A percentile compares a stretch with the other conserved stretches of the same genome.
phyloP scores from a whole-genome alignment of 768 basidiomycete species.

The Mrakia frigida region DNA sequence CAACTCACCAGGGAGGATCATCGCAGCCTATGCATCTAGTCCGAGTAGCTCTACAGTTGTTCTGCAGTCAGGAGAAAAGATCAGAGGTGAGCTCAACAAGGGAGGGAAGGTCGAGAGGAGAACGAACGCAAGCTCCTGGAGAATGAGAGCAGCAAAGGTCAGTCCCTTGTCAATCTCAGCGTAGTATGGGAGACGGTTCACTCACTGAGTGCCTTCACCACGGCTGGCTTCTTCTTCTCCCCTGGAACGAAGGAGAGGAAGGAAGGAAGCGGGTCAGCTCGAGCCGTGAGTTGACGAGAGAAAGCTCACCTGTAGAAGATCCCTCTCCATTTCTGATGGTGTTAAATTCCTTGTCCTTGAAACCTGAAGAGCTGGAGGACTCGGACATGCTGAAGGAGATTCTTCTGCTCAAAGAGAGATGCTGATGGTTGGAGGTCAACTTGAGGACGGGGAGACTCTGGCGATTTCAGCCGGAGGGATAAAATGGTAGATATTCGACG shows the following conservation, averaged over 20 bases:
- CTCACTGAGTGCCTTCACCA: not conserved
- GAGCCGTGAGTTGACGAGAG: not conserved
- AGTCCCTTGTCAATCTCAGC: not conserved
- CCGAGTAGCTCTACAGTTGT: constrained; percentile 7
- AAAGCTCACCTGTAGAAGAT: not conserved
- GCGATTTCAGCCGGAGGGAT: too few species aligned
- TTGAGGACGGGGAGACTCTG: too few species aligned
- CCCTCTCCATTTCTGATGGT: not conserved
- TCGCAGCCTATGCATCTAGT: constrained; percentile 10
- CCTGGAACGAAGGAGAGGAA: not conserved
- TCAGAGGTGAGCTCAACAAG: not conserved
- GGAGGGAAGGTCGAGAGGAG: not conserved
- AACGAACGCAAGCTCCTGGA: constrained; percentile 24
- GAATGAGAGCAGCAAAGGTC: not conserved
- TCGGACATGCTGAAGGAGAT: too few species aligned
- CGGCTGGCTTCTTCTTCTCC: not conserved
- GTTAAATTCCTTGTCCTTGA: not conserved
- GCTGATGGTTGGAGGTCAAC: too few species aligned
- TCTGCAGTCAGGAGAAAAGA: not conserved
- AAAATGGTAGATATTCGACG: too few species aligned
- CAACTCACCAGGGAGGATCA: constrained; percentile 1
- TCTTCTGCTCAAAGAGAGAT: too few species aligned
- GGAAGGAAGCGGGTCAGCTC: not conserved
- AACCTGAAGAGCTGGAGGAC: too few species aligned
- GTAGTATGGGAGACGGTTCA: too few species aligned